Conservation (phyloP, 2,329 filamentous ascomycete genomes). For the Epichloe sylvatica region DNA sequence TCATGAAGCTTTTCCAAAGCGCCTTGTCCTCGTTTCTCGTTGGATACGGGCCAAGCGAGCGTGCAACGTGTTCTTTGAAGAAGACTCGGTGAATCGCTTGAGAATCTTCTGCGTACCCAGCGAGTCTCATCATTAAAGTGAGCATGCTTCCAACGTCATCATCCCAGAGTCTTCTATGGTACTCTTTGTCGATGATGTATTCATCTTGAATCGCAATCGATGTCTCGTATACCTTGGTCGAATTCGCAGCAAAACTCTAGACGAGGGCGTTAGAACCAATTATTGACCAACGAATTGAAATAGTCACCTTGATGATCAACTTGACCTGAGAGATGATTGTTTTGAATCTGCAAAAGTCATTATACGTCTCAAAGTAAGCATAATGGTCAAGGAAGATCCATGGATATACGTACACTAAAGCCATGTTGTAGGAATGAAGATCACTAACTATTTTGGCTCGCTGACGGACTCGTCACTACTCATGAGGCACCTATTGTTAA, state of each 20-base stretch:
- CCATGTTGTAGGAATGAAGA: background rate
- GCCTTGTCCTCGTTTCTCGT: background rate
- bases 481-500: background rate
- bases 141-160: background rate
- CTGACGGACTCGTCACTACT: background rate
- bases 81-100: background rate
- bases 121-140: background rate
- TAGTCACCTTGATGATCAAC: background rate
- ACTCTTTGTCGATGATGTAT: background rate
- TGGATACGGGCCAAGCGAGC: background rate
- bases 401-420: background rate
- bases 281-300: background rate
- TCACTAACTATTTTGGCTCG: background rate
- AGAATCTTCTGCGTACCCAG: background rate
- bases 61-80: background rate
- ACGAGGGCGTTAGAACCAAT: background rate
- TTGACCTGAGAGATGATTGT: background rate
- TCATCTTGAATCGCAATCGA: background rate
- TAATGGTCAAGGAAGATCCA: background rate
- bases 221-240: background rate
- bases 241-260: background rate
- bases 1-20: slow-evolving; percentile 26
- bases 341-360: background rate
- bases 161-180: background rate
- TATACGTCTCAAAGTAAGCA: background rate